A percentile compares a stretch with the other conserved stretches of the same genome.
Conservation (phyloP, 768 basidiomycete species). For the Termitomyces eurrhizus region DNA sequence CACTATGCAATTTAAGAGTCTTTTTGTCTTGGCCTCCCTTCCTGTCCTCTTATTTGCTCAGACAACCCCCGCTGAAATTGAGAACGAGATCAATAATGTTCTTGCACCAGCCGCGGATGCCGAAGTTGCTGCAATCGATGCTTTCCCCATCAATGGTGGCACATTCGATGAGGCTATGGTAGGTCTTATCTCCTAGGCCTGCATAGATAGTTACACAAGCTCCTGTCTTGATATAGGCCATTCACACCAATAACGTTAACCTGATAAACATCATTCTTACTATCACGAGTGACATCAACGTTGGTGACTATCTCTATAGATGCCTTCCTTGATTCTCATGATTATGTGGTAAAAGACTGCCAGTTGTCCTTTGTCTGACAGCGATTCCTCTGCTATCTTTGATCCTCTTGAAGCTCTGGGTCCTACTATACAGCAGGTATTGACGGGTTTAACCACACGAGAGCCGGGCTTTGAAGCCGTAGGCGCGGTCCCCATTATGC, state of each 20-base stretch:
- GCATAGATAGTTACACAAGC: neutral
- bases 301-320: slow-evolving; percentile 6
- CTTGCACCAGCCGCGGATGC: slow-evolving; percentile 23
- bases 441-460: slow-evolving; percentile 20
- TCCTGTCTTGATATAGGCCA: slow-evolving; percentile 18
- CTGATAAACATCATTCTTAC: slow-evolving; percentile 7
- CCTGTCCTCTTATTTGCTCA: slow-evolving; percentile 19
- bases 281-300: slow-evolving; percentile 24
- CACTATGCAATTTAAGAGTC: neutral
- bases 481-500: slow-evolving; percentile 25
- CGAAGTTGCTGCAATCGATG: slow-evolving; percentile 26
- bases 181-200: neutral
- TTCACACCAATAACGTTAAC: slow-evolving; percentile 27
- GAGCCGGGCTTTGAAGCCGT: slow-evolving; percentile 23
- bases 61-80: slow-evolving; percentile 20
- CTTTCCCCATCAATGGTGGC: slow-evolving; percentile 25
- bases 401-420: slow-evolving; percentile 17
- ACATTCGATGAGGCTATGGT: slow-evolving; percentile 26
- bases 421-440: slow-evolving; percentile 22
- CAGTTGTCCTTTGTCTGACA: slow-evolving; percentile 18
- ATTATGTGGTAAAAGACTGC: slow-evolving; percentile 11
- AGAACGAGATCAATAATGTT: slow-evolving; percentile 23
- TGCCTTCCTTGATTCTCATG: neutral
- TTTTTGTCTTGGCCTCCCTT: neutral
- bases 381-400: slow-evolving; percentile 24